These are phyloP conservation scores for Bruguiera parviflora DNA, from an alignment of 345 rosid genomes.

Conservation along the genomic window DNA sequence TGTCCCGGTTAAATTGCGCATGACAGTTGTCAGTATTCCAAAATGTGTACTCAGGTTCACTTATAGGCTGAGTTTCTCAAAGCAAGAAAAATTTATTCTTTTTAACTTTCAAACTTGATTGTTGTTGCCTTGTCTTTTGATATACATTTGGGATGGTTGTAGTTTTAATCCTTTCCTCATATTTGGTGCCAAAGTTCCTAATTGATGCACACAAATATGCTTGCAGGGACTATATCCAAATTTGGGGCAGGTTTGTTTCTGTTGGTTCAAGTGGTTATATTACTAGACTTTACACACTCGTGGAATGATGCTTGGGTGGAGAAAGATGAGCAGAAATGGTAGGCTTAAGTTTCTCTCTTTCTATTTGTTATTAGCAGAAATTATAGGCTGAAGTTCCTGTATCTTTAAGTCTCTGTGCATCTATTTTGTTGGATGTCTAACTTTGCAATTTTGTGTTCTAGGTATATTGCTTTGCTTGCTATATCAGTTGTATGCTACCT, in stretches of 20 bases:
- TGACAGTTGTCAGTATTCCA: too few relatives aligned
- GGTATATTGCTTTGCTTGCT: slow-evolving; percentile 84
- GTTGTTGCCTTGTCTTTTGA: slow-evolving; percentile 2
- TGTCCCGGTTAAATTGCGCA: too few relatives aligned
- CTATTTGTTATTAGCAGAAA: slow-evolving; percentile 9
- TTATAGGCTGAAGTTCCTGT: too few relatives aligned
- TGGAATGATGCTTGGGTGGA: slow-evolving; percentile 99
- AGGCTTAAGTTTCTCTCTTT: slow-evolving; percentile 19
- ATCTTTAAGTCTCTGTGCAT: background rate
- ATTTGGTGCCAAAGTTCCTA: slow-evolving; percentile 1
- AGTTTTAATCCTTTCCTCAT: background rate
- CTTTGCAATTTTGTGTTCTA: slow-evolving; percentile 13
- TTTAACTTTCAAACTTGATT: background rate
- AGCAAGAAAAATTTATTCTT: too few relatives aligned
- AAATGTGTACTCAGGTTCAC: background rate
- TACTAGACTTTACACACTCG: slow-evolving; percentile 76
- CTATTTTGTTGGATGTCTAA: background rate
- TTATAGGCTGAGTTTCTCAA: background rate
- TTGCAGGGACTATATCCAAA: slow-evolving; percentile 72
- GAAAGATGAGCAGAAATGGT: slow-evolving; percentile 97
- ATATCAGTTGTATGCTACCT: slow-evolving; percentile 80
- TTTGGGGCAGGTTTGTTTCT: slow-evolving; percentile 97
- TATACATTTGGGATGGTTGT: background rate
- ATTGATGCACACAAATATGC: slow-evolving; percentile 12
- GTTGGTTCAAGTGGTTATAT: slow-evolving; percentile 84